Base-by-base conservation (phyloP, 805 yeast genomes). In the Barnettozyma wickerhamii region DNA sequence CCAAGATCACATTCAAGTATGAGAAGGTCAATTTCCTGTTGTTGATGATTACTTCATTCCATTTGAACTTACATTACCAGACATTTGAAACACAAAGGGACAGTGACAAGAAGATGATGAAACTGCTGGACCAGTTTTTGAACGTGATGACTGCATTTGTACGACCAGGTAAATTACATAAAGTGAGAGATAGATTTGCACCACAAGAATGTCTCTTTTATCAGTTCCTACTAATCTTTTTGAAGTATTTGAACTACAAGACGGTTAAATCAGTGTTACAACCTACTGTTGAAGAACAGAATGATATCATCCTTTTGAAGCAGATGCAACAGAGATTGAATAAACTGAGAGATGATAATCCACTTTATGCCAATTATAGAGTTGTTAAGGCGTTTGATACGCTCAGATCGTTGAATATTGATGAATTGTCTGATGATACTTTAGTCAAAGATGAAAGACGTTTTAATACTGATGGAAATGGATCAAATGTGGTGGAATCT, bases 171-270 rank as follows among this genome's bases (percentile, higher is more conserved):
- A 20, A 40, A 9, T 13, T 47, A 3, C 26, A 41, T 14, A 20
- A 17, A 19, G 10, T 51, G 5, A 36, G 53, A n/a, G 47, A 46
- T 23, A 35, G 30, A 13, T 49, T 49, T 19, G 38, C 52, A 1
- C 26, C 39, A 0, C 19, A 49, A 10, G 57, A 53, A 19, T 55
- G 58, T 38, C 28, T 48, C 20, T 10, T 47, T 13, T 50, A 49
- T 34, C 59, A 52, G 28, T 49, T 43, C 32, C 15, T 51, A 7
- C 21, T 55, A 29, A 41, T 53, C 9, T 53, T 50, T 27, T 27
- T 53, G 33, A 53, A 46, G 39, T 52, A 43, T 34, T 18, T 55
- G 19, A 53, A 54, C 36, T 45, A 21, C 38, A 54, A 52, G 30
- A 30, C 40, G 6, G 48, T 50, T n/a, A 33, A 35, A 4, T 29